Evolutionary conservation across 257 asterid species (phyloP), one percentile per base, ranked within the genome.

Genomic region (Fraxinus pennsylvanica): DNA sequence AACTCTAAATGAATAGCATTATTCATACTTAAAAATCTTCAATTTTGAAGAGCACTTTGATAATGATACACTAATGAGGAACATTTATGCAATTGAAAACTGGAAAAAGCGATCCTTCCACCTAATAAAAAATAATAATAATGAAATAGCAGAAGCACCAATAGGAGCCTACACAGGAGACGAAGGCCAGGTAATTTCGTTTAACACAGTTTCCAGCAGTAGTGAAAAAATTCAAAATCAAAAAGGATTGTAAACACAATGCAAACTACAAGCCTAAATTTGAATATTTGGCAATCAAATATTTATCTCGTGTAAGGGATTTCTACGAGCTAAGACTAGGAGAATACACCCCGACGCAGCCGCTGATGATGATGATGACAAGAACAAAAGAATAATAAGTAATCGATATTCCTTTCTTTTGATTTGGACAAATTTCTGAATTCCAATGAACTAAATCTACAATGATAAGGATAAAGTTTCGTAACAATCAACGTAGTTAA

Each of bases 271-370:
- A 30, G 74, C 22, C 77, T 59, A 77, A 77, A 77, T 67, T 66
- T 72, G 73, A 39, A 52, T 76, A 75, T 66, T 76, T n/a, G 68
- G 76, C 79, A 77, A 69, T 82, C 82, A 73, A 73, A 66, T 67
- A 35, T 52, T 66, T 43, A 76, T 76, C 80, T 68, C 73, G 33
- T 68, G 76, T 67, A 73, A 68, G 79, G 43, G 67, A 77, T 67
- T 50, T 74, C 79, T 78, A 32, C 71, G 69, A 50, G 68, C 35
- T 78, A 38, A 38, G 41, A 33, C 36, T 33, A 33, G 5, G 74
- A 82, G 68, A 68, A 73, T 82, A 82, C 82, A 81, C 15, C 78
- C 9, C 36, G 2, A 29, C 1, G 0, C 30, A 35, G 38, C 32
- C 36, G 69, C 41, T 12, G 41, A 15, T 19, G 39, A 32, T 35